Percentiles rank a stretch among this genome's conserved stretches.
phyloP scores from a whole-genome alignment of 768 basidiomycete genomes.

The Daedalea quercina region DNA sequence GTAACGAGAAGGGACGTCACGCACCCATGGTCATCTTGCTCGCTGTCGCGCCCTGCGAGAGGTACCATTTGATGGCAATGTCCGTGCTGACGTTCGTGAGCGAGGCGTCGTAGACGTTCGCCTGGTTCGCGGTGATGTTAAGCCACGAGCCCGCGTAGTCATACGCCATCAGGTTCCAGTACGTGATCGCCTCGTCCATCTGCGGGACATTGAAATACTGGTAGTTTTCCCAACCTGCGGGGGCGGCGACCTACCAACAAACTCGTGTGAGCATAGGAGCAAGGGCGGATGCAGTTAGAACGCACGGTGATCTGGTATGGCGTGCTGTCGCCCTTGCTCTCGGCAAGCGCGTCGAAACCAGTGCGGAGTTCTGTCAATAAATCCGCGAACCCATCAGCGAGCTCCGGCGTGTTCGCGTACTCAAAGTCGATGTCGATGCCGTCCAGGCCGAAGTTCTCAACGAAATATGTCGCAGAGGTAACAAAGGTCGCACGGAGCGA shows the following conservation, averaged over 20 bases:
- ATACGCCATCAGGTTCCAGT: conserved; percentile 84
- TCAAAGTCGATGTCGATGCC: conserved; percentile 81
- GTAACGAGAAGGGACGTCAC: background rate
- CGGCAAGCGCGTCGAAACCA: conserved; percentile 53
- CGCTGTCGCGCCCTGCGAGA: conserved; percentile 52
- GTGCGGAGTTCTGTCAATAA: conserved; percentile 56
- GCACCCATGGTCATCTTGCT: conserved; percentile 63
- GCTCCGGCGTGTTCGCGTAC: conserved; percentile 51
- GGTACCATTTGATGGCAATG: conserved; percentile 54
- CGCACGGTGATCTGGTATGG: conserved; percentile 52
- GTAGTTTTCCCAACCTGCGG: conserved; percentile 57
- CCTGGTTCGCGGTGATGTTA: conserved; percentile 23
- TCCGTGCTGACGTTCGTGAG: conserved; percentile 65
- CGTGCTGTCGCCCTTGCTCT: conserved; percentile 50
- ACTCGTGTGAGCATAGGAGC: background rate
- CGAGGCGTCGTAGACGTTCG: conserved; percentile 62
- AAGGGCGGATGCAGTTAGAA: background rate
- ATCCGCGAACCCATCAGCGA: conserved; percentile 62
- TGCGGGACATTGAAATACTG: conserved; percentile 49
- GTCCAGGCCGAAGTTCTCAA: conserved; percentile 76
- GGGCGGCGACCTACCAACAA: conserved; percentile 39
- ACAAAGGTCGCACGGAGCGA: conserved; percentile 52
- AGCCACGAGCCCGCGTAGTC: conserved; percentile 80
- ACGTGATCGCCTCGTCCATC: conserved; percentile 60
- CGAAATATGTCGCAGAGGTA: conserved; percentile 48